Evolutionary conservation across 2,329 filamentous ascomycete species (phyloP).

Genomic region (Aspergillus brasiliensis): DNA sequence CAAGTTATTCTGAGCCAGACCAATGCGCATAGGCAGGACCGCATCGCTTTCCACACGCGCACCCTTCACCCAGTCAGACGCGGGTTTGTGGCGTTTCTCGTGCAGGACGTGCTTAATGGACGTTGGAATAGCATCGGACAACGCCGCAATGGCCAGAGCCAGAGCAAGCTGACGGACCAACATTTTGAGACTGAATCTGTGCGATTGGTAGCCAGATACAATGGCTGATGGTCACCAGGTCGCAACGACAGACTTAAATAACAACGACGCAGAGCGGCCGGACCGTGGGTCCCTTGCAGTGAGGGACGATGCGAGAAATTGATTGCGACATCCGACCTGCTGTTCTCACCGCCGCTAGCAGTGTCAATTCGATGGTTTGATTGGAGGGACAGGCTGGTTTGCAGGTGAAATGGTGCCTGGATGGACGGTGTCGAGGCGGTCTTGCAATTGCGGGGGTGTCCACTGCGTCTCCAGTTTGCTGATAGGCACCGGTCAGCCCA

Average conservation of each 20-base stretch:
- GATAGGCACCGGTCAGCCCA: background rate
- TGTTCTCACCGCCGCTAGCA: background rate
- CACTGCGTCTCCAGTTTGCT: background rate
- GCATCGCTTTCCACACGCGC: slow-evolving; percentile 38
- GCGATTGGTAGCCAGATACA: background rate
- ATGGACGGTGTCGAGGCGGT: background rate
- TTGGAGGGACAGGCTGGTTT: background rate
- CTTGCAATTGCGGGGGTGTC: background rate
- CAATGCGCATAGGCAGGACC: slow-evolving; percentile 50
- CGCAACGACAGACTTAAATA: background rate
- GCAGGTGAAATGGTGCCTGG: background rate
- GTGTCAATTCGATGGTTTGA: background rate
- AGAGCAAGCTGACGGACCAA: slow-evolving; percentile 5
- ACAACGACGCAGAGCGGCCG: background rate
- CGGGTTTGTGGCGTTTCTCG: slow-evolving; percentile 41
- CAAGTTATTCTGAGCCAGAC: slow-evolving; percentile 49
- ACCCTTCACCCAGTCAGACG: slow-evolving; percentile 42
- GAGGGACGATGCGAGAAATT: slow-evolving; percentile 5
- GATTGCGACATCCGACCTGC: background rate
- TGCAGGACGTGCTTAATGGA: slow-evolving; percentile 44
- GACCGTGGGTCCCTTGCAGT: slow-evolving; percentile 3
- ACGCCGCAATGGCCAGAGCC: slow-evolving; percentile 21
- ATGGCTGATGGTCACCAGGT: background rate
- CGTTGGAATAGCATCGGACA: slow-evolving; percentile 28
- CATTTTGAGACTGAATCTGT: background rate